phyloP scores from a whole-genome alignment of 169 alveolate genomes.

The Eimeria acervulina region DNA sequence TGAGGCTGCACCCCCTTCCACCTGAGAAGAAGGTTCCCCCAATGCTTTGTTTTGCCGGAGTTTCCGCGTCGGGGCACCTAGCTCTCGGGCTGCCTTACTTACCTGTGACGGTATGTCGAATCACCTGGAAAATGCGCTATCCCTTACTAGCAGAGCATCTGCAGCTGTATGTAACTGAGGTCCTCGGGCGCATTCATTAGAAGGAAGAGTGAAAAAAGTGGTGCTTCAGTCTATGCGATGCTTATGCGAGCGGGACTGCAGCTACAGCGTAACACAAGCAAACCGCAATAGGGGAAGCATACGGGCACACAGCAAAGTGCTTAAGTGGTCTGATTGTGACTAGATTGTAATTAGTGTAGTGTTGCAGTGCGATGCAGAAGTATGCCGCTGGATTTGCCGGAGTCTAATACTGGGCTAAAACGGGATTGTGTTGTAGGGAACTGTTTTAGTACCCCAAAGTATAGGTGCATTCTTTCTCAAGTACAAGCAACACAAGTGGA shows the following conservation, averaged over 20 bases:
- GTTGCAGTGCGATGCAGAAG: neutral
- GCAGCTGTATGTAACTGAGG: neutral
- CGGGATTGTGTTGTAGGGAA: neutral
- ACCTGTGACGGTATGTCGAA: neutral
- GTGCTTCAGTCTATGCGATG: conserved; percentile 38
- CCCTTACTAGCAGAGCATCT: neutral
- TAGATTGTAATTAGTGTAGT: neutral
- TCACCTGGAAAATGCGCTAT: neutral
- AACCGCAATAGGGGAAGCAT: neutral
- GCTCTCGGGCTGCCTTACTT: neutral
- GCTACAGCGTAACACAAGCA: neutral
- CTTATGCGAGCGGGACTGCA: conserved; percentile 45
- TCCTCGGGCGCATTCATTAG: neutral
- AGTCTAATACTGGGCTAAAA: neutral
- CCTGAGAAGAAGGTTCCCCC: neutral
- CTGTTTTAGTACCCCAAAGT: neutral
- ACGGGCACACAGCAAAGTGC: no score
- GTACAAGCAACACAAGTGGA: neutral
- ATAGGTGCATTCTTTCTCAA: neutral
- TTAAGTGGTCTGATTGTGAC: neutral
- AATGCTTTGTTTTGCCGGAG: neutral
- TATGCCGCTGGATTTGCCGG: neutral
- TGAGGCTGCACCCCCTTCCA: neutral
- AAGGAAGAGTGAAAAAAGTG: neutral
- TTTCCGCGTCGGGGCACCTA: neutral